A percentile compares a stretch with the other conserved stretches of the same genome.
Conservation (phyloP, 2,329 filamentous ascomycete genomes). For the Fusarium sp. region DNA sequence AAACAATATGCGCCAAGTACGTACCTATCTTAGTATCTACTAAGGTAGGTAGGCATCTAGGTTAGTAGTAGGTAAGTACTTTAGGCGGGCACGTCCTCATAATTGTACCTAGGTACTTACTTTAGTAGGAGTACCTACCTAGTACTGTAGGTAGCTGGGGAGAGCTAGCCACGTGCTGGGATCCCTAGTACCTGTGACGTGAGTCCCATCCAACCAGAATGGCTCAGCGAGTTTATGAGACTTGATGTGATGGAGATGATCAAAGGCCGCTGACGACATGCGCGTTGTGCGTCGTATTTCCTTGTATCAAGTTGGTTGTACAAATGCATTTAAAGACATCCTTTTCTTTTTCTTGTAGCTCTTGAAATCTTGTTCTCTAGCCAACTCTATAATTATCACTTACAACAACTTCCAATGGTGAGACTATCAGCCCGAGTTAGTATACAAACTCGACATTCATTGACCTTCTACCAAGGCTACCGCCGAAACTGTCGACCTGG, state of each 20-base stretch:
- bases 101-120: too few species aligned
- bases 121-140: too few species aligned
- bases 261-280: constrained; percentile 43
- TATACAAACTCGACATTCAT: not conserved
- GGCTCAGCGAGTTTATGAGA: constrained; percentile 22
- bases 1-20: constrained; percentile 7
- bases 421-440: not conserved
- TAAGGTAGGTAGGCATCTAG: too few species aligned
- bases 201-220: constrained; percentile 36
- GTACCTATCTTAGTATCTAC: too few species aligned
- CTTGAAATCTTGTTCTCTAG: not conserved
- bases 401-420: constrained; percentile 37
- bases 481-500: constrained; percentile 66
- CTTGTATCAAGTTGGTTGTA: constrained; percentile 19
- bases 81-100: too few species aligned
- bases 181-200: constrained; percentile 39
- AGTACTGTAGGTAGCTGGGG: too few species aligned
- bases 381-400: not conserved
- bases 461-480: constrained; percentile 57
- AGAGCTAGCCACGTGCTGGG: constrained; percentile 11
- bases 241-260: constrained; percentile 35
- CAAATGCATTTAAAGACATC: constrained; percentile 21
- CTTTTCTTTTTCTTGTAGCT: not conserved
- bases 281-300: constrained; percentile 20
- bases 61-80: too few species aligned